Conservation (phyloP, 1,284 basidiomycete genomes). For the Afroboletus lepidellus region DNA sequence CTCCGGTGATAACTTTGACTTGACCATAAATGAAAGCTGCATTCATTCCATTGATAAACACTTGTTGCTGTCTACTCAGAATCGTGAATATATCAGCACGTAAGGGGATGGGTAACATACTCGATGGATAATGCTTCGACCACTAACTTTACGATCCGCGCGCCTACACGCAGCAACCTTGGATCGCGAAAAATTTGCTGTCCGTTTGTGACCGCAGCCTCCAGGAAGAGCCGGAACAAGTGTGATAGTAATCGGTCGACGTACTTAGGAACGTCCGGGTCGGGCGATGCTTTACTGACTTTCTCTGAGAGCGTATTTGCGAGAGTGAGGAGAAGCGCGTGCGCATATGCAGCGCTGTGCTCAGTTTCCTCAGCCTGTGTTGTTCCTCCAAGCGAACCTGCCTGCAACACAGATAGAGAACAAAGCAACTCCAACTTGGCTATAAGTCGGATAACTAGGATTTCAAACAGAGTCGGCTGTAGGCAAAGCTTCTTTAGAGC, state of each 20-base stretch:
- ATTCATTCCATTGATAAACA: slow-evolving; percentile 52
- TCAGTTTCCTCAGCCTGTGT: slow-evolving; percentile 27
- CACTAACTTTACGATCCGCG: slow-evolving; percentile 67
- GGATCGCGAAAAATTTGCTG: slow-evolving; percentile 51
- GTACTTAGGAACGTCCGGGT: slow-evolving; percentile 78
- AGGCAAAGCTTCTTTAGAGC: slow-evolving; percentile 77
- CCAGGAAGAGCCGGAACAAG: slow-evolving; percentile 71
- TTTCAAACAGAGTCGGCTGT: slow-evolving; percentile 80
- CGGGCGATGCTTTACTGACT: slow-evolving; percentile 44
- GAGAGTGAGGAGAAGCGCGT: slow-evolving; percentile 76
- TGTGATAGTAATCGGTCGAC: slow-evolving; percentile 71
- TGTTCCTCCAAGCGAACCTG: slow-evolving; percentile 5
- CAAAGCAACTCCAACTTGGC: slow-evolving; percentile 79
- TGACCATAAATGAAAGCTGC: slow-evolving; percentile 62
- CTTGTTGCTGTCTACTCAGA: slow-evolving; percentile 51
- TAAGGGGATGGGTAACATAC: slow-evolving; percentile 45
- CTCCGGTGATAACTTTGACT: slow-evolving; percentile 52
- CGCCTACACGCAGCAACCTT: slow-evolving; percentile 64
- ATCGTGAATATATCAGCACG: slow-evolving; percentile 12
- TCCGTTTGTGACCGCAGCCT: slow-evolving; percentile 45
- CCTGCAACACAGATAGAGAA: slow-evolving; percentile 32
- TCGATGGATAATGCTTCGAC: slow-evolving; percentile 59
- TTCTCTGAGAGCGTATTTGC: slow-evolving; percentile 67
- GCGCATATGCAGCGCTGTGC: slow-evolving; percentile 72
- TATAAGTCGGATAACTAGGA: slow-evolving; percentile 74